Conservation (phyloP, 2,329 filamentous ascomycete species). For the Diaporthe capsici region DNA sequence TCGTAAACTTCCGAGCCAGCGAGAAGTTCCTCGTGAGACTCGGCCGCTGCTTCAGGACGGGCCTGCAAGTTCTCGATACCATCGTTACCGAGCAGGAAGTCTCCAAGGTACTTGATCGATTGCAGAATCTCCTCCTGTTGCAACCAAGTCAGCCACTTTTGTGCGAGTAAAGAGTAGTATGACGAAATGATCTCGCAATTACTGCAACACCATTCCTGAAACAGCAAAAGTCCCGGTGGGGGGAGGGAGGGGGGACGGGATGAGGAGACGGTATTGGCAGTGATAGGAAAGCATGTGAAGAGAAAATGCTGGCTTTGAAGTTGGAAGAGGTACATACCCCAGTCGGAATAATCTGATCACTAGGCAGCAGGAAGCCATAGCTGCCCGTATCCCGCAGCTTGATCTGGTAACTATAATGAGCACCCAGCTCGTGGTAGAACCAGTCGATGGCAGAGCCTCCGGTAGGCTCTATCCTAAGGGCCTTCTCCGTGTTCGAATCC, state of each 20-base stretch:
- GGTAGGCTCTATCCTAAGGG: constrained; percentile 74
- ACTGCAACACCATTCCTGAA: background rate
- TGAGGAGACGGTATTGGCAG: background rate
- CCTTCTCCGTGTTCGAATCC: constrained; percentile 39
- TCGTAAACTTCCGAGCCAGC: constrained; percentile 34
- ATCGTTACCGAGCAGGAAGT: constrained; percentile 81
- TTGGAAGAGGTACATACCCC: constrained; percentile 58
- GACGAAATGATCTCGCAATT: background rate
- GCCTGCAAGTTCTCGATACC: constrained; percentile 67
- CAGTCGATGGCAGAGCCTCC: constrained; percentile 93
- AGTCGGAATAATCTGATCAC: constrained; percentile 88
- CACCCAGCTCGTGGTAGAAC: constrained; percentile 90
- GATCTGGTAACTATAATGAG: constrained; percentile 91
- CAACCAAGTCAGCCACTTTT: background rate
- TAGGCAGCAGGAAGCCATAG: constrained; percentile 93
- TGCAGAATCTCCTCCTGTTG: constrained; percentile 80
- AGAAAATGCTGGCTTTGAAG: background rate
- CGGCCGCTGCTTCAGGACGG: constrained; percentile 44
- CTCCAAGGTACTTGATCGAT: constrained; percentile 86
- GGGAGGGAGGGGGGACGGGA: background rate
- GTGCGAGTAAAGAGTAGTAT: background rate
- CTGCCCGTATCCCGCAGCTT: constrained; percentile 94
- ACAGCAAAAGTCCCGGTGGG: background rate
- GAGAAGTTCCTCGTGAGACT: constrained; percentile 41
- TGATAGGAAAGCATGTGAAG: background rate